Evolutionary conservation across 208 protist species (phyloP).

Genomic region (Leptomonas seymouri): DNA sequence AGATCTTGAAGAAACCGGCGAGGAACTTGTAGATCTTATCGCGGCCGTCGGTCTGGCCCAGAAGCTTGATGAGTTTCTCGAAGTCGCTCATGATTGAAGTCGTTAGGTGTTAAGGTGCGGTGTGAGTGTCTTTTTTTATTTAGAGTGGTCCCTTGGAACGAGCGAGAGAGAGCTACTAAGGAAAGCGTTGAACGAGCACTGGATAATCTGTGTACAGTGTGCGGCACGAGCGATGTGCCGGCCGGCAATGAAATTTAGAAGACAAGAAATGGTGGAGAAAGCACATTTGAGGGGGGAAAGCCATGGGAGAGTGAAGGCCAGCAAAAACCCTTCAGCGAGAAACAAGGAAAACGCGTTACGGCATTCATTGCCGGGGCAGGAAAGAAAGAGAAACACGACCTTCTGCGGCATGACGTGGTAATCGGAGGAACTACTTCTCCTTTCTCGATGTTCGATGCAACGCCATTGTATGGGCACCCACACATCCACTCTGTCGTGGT

Average conservation of each 20-base stretch:
- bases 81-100: constrained; percentile 65
- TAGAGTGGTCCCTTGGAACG: constrained; percentile 5
- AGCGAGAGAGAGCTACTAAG: constrained; percentile 3
- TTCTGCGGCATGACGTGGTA: neutral
- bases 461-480: too few relatives aligned
- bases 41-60: constrained; percentile 88
- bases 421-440: neutral
- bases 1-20: constrained; percentile 79
- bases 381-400: neutral
- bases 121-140: constrained; percentile 31
- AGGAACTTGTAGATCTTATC: constrained; percentile 94
- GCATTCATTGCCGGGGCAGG: neutral
- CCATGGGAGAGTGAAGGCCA: constrained; percentile 1
- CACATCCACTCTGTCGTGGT: too few relatives aligned
- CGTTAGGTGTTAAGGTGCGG: constrained; percentile 11
- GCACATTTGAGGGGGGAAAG: too few relatives aligned
- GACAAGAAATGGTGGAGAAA: constrained; percentile 1
- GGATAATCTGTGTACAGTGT: neutral
- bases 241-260: neutral
- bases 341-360: too few relatives aligned
- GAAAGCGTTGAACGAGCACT: neutral
- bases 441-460: neutral
- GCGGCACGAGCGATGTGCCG: neutral
- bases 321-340: neutral
- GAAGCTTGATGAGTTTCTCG: constrained; percentile 84